phyloP scores from a whole-genome alignment of 441 rosid species.

The Pelargonium fulgidum region DNA sequence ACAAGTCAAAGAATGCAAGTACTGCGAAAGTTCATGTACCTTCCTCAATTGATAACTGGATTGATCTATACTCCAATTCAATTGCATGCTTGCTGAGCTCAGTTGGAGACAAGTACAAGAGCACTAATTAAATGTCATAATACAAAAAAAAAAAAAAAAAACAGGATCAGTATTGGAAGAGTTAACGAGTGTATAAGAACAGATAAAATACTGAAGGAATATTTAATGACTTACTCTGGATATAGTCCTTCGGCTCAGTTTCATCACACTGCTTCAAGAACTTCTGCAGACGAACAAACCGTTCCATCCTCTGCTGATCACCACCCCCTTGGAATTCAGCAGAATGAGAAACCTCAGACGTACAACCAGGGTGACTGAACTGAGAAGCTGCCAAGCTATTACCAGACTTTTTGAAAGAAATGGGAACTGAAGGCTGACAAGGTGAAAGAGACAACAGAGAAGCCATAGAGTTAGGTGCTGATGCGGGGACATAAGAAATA shows the following conservation, averaged over 20 bases:
- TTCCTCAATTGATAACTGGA: constrained; percentile 13
- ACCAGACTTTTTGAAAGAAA: not conserved
- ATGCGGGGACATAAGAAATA: not conserved
- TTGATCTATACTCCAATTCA: constrained; percentile 11
- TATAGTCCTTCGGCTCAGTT: constrained; percentile 5
- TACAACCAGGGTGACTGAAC: not conserved
- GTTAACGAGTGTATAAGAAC: not conserved
- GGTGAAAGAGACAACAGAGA: constrained; percentile 1
- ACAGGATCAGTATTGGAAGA: not conserved
- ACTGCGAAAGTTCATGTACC: not conserved
- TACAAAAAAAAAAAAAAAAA: not conserved
- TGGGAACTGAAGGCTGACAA: not conserved
- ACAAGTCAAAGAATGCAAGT: not conserved
- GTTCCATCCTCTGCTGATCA: constrained; percentile 11
- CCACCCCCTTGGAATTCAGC: not conserved
- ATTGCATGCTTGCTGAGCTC: constrained; percentile 11
- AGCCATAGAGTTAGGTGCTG: not conserved
- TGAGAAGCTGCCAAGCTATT: constrained; percentile 2
- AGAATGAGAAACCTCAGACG: not conserved
- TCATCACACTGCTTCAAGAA: constrained; percentile 9
- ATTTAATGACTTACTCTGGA: constrained; percentile 12
- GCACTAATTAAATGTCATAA: constrained; percentile 2
- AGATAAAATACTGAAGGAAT: not conserved
- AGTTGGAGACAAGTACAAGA: constrained; percentile 7
- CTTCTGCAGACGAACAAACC: constrained; percentile 10